Evolutionary conservation across 2,329 filamentous ascomycete species (phyloP).

Genomic region (Dothideomycetidae sp.): DNA sequence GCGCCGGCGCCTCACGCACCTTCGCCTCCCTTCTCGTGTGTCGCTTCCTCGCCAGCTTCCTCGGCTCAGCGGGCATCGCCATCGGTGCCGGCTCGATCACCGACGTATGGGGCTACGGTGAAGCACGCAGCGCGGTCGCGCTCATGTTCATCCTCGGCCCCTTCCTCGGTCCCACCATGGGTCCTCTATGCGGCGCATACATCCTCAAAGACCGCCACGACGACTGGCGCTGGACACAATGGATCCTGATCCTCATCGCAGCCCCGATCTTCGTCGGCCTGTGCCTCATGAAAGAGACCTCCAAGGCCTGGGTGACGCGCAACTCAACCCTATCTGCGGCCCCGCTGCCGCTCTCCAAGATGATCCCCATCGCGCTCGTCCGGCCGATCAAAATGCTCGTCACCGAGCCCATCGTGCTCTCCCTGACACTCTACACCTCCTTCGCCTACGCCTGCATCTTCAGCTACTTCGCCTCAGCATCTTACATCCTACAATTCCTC

Average conservation of each 20-base stretch:
- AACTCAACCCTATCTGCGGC: constrained; percentile 43
- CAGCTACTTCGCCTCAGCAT: constrained; percentile 24
- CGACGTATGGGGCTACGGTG: constrained; percentile 19
- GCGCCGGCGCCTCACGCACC: constrained; percentile 10
- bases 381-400: constrained; percentile 23
- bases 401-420: constrained; percentile 25
- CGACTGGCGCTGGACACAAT: constrained; percentile 60
- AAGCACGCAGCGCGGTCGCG: constrained; percentile 20
- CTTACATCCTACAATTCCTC: constrained; percentile 19
- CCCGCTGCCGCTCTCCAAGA: constrained; percentile 29
- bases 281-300: constrained; percentile 51
- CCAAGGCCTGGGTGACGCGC: constrained; percentile 46
- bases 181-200: constrained; percentile 14
- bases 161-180: constrained; percentile 17
- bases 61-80: constrained; percentile 17
- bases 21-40: constrained; percentile 12
- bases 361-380: constrained; percentile 21
- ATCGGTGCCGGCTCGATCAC: constrained; percentile 29
- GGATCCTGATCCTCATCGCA: constrained; percentile 48
- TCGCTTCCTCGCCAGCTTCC: constrained; percentile 14
- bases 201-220: background rate
- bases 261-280: constrained; percentile 45
- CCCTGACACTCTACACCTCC: constrained; percentile 25
- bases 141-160: constrained; percentile 20
- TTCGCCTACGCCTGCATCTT: constrained; percentile 28